A percentile compares a stretch with the other conserved stretches of the same genome.
Evolutionary conservation across 768 basidiomycete genomes (phyloP).

Genomic region (Vararia minispora): DNA sequence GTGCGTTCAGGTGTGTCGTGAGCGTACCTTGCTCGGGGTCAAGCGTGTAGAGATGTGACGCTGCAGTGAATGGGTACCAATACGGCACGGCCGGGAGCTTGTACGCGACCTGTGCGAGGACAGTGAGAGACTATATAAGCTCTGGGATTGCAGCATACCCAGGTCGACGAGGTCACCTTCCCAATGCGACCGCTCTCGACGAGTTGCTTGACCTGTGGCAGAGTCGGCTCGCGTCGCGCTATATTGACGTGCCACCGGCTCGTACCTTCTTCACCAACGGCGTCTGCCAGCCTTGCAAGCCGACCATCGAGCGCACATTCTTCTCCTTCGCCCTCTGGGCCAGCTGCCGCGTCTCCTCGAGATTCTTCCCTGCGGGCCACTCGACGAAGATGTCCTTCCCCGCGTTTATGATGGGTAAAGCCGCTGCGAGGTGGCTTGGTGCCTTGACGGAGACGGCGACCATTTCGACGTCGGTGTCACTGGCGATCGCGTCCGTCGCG

Average conservation of each 20-base stretch:
- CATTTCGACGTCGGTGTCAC: conserved; percentile 27
- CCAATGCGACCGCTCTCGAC: too few species aligned
- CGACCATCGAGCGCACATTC: conserved; percentile 24
- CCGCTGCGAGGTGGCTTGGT: conserved; percentile 20
- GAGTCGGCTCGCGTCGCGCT: neutral
- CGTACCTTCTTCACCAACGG: conserved; percentile 22
- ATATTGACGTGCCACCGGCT: neutral
- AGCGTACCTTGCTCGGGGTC: too few species aligned
- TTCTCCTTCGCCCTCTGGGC: conserved; percentile 21
- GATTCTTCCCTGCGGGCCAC: conserved; percentile 26
- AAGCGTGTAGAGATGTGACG: too few species aligned
- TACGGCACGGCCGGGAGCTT: too few species aligned
- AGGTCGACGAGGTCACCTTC: too few species aligned
- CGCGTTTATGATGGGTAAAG: conserved; percentile 24
- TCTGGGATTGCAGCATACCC: too few species aligned
- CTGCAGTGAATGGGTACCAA: too few species aligned
- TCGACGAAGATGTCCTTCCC: conserved; percentile 30
- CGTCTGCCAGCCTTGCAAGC: conserved; percentile 23
- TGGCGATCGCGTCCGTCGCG: conserved; percentile 18
- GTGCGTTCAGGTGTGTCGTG: too few species aligned
- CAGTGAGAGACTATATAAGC: too few species aligned
- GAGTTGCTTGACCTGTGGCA: conserved; percentile 21
- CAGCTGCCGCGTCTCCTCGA: conserved; percentile 24
- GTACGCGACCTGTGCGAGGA: too few species aligned
- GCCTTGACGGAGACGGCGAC: conserved; percentile 26